These are phyloP conservation scores for Cystobasidium tubakii DNA, from an alignment of 768 basidiomycete genomes.

Conservation along the genomic window DNA sequence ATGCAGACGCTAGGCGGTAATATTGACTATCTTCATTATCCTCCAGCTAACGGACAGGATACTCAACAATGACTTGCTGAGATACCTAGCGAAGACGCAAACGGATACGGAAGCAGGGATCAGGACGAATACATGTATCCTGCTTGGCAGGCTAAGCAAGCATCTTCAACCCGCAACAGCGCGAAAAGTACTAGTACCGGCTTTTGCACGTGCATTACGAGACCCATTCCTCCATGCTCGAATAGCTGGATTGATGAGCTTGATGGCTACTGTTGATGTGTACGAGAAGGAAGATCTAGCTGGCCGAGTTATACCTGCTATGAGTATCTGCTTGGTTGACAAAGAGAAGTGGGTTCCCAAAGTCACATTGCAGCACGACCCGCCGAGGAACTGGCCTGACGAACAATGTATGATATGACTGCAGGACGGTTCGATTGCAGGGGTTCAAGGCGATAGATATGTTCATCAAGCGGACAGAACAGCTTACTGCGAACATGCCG, in stretches of 20 bases:
- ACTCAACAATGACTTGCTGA: slow-evolving; percentile 90
- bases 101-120: slow-evolving; percentile 88
- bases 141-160: slow-evolving; percentile 83
- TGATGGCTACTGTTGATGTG: slow-evolving; percentile 87
- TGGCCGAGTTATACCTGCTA: slow-evolving; percentile 76
- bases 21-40: background rate
- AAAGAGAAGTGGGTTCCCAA: slow-evolving; percentile 73
- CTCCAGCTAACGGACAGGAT: slow-evolving; percentile 76
- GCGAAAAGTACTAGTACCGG: slow-evolving; percentile 92
- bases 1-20: no score
- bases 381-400: no score
- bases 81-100: slow-evolving; percentile 86
- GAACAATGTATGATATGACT: background rate
- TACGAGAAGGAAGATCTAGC: slow-evolving; percentile 85
- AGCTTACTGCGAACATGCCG: slow-evolving; percentile 71
- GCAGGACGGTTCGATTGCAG: slow-evolving; percentile 84
- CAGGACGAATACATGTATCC: slow-evolving; percentile 92
- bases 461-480: slow-evolving; percentile 76
- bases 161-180: slow-evolving; percentile 79
- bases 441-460: slow-evolving; percentile 88
- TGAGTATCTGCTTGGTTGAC: slow-evolving; percentile 74
- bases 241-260: slow-evolving; percentile 88
- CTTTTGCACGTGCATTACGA: slow-evolving; percentile 80
- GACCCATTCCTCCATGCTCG: slow-evolving; percentile 88
- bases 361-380: no score